Base-by-base conservation (phyloP, 192 early-diverging fungal genomes). In the Dissophora globulifera region DNA sequence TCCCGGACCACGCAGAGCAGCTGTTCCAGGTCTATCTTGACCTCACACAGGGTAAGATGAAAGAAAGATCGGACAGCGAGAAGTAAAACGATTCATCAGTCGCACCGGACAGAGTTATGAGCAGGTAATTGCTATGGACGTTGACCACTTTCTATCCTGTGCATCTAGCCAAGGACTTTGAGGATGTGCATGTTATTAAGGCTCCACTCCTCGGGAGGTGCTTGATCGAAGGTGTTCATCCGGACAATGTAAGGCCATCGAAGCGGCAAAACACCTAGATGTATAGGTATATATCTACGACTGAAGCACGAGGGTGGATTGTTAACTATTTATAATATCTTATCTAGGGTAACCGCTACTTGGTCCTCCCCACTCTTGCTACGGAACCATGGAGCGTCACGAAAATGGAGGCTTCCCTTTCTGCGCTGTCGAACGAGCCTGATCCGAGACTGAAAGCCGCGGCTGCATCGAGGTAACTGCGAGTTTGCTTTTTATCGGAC, bases 281-380 rank as follows among this genome's bases (percentile, higher is more conserved):
- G n/a, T n/a, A n/a, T n/a, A n/a, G n/a, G n/a, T n/a, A n/a, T n/a
- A n/a, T n/a, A n/a, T n/a, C n/a, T n/a, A n/a, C n/a, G n/a, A n/a
- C n/a, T n/a, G n/a, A n/a, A n/a, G n/a, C n/a, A n/a, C n/a, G n/a
- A n/a, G n/a, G n/a, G 38, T 40, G 38, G 38, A 13, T 40, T 13
- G 38, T 40, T 13, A 40, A 10, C 38, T 40, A 7, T 10, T 7
- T 13, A 40, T 40, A 40, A 40, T 13, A 40, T 40, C 8, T 10
- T 7, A 27, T 19, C 1, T 8, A 83, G 97, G 90, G 87, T 90
- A 92, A 78, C 92, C 93, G 62, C 89, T 92, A 81, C 89, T 86
- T 66, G n/a, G 20, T 76, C 10, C 12, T 76, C 25, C 72, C 72
- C 20, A 29, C 30, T 12, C 15, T 42, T 2, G 42, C 46, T 10